Evolutionary conservation across 441 rosid genomes (phyloP), one percentile per base, ranked within the genome.

Genomic region (Gossypium aridum): DNA sequence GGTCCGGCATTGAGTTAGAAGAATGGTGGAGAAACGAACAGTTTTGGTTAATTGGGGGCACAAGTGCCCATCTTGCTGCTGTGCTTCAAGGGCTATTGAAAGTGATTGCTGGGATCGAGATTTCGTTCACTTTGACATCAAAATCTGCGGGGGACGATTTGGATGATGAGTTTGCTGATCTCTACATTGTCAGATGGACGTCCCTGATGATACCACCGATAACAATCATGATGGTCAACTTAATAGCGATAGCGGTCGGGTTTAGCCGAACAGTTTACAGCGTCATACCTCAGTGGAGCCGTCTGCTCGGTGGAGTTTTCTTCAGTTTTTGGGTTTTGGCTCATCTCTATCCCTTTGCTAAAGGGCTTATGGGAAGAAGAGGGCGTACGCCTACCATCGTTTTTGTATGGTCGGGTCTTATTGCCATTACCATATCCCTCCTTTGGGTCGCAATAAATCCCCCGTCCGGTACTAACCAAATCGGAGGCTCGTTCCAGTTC

Each of bases 1-100:
- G 97, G 97, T 92, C 97, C 16, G 96, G 96, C 10, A 91, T 92
- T 78, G 88, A 81, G 13, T 80, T 92, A 2, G 96, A 92, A 71
- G 97, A 92, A 70, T 91, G 96, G 96, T 92, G 97, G 97, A 79
- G 97, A 70, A 92, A 91, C 67, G 97, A 92, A 72, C 97, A 92
- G 79, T 92, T 92, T 64, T 92, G 96, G 96, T 81, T 92, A 77
- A 92, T 92, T 17, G 97, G 96, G 28, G 97, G 97, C n/a, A 92
- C 97, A 34, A 92, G 97, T 60, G 96, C 97, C 1, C 97, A 92
- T 69, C 89, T 92, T 39, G 97, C 94, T 1, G 97, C 97, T 9
- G 97, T 92, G 73, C 83, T 92, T 78, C 97, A 92, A 69, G 97
- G 97, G 37, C 62, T 92, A 14, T 81, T 92, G 66, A 92, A 92